Evolutionary conservation across 2,329 filamentous ascomycete species (phyloP).

Genomic region (Stagonosporopsis rhizophila): DNA sequence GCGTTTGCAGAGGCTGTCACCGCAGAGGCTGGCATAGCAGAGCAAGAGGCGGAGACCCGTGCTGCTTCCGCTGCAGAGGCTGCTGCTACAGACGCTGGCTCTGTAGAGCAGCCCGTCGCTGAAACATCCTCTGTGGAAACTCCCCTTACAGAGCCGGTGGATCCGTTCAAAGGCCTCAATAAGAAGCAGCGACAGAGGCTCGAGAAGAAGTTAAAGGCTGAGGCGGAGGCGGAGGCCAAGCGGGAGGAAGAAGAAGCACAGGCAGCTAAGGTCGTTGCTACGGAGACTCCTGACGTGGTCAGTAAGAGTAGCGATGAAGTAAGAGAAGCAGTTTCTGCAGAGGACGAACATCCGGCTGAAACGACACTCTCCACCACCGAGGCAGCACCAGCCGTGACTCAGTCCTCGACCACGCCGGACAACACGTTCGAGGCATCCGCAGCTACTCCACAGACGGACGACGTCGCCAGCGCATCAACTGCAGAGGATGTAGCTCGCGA

Average conservation of each 20-base stretch:
- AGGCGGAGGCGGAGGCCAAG: slow-evolving; percentile 19
- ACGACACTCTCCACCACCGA: background rate
- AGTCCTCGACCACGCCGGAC: background rate
- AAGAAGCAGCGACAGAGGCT: slow-evolving; percentile 40
- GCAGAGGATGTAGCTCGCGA: background rate
- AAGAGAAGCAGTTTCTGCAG: background rate
- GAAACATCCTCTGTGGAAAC: background rate
- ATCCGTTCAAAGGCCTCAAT: slow-evolving; percentile 39
- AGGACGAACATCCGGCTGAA: background rate
- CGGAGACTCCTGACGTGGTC: background rate
- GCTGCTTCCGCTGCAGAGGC: background rate
- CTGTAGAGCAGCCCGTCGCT: background rate
- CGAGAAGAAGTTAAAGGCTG: slow-evolving; percentile 46
- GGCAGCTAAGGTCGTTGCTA: background rate
- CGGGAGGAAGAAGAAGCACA: background rate
- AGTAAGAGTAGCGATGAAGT: background rate
- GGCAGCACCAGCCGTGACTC: background rate
- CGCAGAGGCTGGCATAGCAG: background rate
- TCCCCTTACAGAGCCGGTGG: no score
- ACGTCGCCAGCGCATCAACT: background rate
- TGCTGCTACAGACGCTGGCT: background rate
- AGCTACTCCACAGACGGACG: background rate
- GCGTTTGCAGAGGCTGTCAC: background rate
- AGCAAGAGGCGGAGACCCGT: background rate
- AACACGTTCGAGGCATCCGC: background rate